Conservation (phyloP, 176 grass and related monocot species). For the Phyllostachys edulis region DNA sequence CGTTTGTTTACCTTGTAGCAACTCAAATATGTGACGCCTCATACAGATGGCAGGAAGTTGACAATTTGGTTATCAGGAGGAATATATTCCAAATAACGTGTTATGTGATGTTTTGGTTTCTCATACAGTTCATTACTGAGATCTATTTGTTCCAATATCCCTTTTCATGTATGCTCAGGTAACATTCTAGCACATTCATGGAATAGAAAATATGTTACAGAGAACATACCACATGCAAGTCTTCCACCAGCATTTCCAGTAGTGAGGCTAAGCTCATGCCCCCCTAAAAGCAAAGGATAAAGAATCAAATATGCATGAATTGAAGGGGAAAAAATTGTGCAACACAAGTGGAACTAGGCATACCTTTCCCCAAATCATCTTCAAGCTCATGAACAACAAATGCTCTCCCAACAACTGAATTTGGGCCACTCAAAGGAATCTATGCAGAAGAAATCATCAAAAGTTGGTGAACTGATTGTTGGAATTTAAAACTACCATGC, state of each 20-base stretch:
- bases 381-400: slow-evolving; percentile 98
- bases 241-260: slow-evolving; percentile 99
- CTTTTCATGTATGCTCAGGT: neutral
- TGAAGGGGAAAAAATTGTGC: neutral
- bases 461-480: neutral
- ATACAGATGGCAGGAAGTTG: neutral
- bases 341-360: slow-evolving; percentile 15
- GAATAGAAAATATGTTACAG: neutral
- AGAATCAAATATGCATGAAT: neutral
- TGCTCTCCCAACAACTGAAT: slow-evolving; percentile 89
- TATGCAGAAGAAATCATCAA: slow-evolving; percentile 35
- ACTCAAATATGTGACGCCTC: neutral
- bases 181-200: neutral
- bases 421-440: slow-evolving; percentile 82
- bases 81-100: neutral
- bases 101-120: neutral
- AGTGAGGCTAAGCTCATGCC: slow-evolving; percentile 90
- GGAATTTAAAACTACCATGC: neutral
- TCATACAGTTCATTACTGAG: neutral
- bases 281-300: slow-evolving; percentile 47
- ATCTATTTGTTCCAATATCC: neutral
- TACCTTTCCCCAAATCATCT: slow-evolving; percentile 99
- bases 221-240: slow-evolving; percentile 86
- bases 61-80: neutral
- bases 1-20: neutral